Evolutionary conservation across 202 grass and related monocot species (phyloP).

Genomic region (Musa balbisiana): DNA sequence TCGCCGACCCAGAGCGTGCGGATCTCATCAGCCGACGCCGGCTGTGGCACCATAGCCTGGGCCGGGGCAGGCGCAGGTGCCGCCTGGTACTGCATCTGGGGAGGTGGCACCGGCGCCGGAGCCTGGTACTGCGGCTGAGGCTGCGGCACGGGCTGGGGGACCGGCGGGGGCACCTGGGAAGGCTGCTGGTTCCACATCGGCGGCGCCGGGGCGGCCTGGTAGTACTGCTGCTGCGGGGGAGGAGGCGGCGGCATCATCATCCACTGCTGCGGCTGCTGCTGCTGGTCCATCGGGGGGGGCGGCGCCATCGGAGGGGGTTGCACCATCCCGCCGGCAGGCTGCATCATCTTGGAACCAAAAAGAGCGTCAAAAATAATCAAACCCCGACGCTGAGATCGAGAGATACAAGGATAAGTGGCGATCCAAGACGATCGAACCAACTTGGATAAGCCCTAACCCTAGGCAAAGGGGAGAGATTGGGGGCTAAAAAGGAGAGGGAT

Average conservation of each 20-base stretch:
- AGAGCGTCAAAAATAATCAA: neutral
- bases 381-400: neutral
- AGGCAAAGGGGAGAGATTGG: neutral
- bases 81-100: constrained; percentile 11
- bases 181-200: constrained; percentile 22
- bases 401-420: neutral
- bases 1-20: constrained; percentile 10
- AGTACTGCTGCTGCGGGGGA: constrained; percentile 4
- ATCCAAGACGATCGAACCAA: neutral
- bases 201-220: neutral
- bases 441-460: neutral
- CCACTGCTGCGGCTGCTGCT: constrained; percentile 4
- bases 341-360: constrained; percentile 2
- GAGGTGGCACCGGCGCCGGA: neutral
- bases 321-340: constrained; percentile 7
- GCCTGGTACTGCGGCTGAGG: constrained; percentile 1
- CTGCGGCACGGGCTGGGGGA: neutral
- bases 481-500: neutral
- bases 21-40: neutral
- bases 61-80: neutral
- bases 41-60: neutral
- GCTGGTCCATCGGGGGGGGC: constrained; percentile 1
- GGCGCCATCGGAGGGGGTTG: constrained; percentile 10
- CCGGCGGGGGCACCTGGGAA: constrained; percentile 8
- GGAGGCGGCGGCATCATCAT: neutral